Evolutionary conservation across 108 stramenopile species (phyloP).

Genomic region (Cyclotella cryptica): DNA sequence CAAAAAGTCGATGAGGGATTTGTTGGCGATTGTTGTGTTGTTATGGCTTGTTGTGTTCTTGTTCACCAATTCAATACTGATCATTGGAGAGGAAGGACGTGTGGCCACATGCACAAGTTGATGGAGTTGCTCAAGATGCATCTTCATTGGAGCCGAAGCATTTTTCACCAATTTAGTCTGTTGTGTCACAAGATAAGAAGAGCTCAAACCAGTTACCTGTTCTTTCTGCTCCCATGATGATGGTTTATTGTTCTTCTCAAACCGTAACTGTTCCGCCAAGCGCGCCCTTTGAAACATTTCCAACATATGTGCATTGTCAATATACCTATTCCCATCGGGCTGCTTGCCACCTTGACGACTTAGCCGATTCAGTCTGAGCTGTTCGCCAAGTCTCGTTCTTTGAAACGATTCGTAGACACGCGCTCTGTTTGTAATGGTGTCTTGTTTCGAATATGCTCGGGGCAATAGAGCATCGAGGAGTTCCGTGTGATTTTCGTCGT

Average conservation of each 20-base stretch:
- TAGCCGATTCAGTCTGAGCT: conserved; percentile 4
- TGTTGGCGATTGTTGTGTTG: neutral
- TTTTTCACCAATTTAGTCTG: too few species aligned
- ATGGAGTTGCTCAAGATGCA: neutral
- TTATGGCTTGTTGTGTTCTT: neutral
- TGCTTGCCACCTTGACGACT: neutral
- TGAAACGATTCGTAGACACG: conserved; percentile 31
- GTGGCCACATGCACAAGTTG: neutral
- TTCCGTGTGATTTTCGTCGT: conserved; percentile 9
- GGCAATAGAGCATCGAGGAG: conserved; percentile 37
- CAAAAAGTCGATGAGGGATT: neutral
- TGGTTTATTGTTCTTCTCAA: conserved; percentile 14
- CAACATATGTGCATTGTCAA: conserved; percentile 17
- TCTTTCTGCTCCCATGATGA: too few species aligned
- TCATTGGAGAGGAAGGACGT: neutral
- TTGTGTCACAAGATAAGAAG: too few species aligned
- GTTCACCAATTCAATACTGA: neutral
- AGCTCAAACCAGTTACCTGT: too few species aligned
- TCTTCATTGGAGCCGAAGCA: neutral
- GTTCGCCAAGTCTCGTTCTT: conserved; percentile 25
- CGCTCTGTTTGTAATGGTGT: neutral
- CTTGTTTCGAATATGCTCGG: conserved; percentile 1
- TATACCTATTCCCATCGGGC: conserved; percentile 10
- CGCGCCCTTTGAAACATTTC: too few species aligned
- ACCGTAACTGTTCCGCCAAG: too few species aligned